Evolutionary conservation across 805 yeast species (phyloP).

Genomic region (Yamadazyma sp.): DNA sequence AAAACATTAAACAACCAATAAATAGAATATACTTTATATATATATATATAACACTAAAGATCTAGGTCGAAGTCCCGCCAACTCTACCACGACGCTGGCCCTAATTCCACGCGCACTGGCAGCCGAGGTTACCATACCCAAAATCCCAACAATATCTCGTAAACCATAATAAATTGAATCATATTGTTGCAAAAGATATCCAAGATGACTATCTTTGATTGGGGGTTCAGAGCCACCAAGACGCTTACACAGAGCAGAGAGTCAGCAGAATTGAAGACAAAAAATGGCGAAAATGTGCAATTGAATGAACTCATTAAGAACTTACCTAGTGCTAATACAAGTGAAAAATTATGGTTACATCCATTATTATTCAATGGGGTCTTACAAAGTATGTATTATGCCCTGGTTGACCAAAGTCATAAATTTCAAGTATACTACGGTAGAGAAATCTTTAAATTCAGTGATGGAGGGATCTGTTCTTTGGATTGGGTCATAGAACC

Average conservation of each 20-base stretch:
- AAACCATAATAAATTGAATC: too few relatives aligned
- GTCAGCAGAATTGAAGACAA: conserved; percentile 3
- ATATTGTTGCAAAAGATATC: neutral
- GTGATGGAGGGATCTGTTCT: conserved; percentile 71
- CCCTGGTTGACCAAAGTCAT: conserved; percentile 49
- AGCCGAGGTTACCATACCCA: too few relatives aligned
- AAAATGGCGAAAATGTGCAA: neutral
- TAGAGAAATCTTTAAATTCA: conserved; percentile 54
- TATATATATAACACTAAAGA: too few relatives aligned
- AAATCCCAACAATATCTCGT: too few relatives aligned
- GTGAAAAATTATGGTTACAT: conserved; percentile 48
- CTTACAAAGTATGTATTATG: conserved; percentile 72
- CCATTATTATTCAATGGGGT: conserved; percentile 71
- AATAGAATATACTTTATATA: too few relatives aligned
- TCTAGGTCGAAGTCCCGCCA: too few relatives aligned
- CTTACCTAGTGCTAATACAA: conserved; percentile 9
- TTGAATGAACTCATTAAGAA: conserved; percentile 1
- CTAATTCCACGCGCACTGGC: too few relatives aligned
- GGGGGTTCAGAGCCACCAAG: conserved; percentile 39
- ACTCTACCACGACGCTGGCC: too few relatives aligned
- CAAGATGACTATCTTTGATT: conserved; percentile 14
- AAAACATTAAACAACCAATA: too few relatives aligned
- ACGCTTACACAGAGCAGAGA: conserved; percentile 21
- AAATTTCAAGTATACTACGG: conserved; percentile 67
- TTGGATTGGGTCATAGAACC: conserved; percentile 63